A percentile compares a stretch with the other conserved stretches of the same genome.
Evolutionary conservation across 1,284 basidiomycete species (phyloP).

Genomic region (Melampsora americana): DNA sequence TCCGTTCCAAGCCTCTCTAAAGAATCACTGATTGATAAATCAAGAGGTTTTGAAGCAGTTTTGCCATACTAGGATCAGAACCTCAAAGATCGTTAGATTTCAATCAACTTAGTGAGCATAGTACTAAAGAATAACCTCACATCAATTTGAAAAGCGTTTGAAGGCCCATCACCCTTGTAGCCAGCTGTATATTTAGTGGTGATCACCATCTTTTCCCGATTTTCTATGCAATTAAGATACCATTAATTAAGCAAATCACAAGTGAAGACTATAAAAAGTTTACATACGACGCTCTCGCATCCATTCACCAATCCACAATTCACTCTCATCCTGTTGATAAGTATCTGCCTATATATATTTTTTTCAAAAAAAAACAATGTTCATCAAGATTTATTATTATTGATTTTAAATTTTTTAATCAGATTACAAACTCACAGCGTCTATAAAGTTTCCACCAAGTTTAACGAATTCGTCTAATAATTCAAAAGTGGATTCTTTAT

Average conservation of each 20-base stretch:
- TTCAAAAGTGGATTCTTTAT: slow-evolving; percentile 47
- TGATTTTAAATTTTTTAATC: too few relatives aligned
- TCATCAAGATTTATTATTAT: too few relatives aligned
- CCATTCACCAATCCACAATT: neutral
- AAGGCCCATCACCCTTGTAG: neutral
- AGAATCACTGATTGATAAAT: slow-evolving; percentile 51
- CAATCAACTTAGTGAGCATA: neutral
- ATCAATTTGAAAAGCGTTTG: neutral
- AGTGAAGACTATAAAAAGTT: too few relatives aligned
- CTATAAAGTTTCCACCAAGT: slow-evolving; percentile 49
- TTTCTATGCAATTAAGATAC: neutral
- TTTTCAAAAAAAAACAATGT: too few relatives aligned
- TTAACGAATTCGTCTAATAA: slow-evolving; percentile 49
- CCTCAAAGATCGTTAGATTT: too few relatives aligned
- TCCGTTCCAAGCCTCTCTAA: slow-evolving; percentile 62
- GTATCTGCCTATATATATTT: too few relatives aligned
- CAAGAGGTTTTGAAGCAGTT: slow-evolving; percentile 47
- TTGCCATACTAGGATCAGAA: neutral
- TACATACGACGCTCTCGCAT: neutral
- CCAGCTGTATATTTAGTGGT: neutral
- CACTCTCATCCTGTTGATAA: neutral
- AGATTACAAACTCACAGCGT: neutral
- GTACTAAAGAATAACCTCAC: neutral
- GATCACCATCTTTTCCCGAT: neutral
- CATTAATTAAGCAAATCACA: too few relatives aligned